A percentile compares a stretch with the other conserved stretches of the same genome.
phyloP scores from a whole-genome alignment of 23 red algal genomes.

The Gracilaria gracilis region DNA sequence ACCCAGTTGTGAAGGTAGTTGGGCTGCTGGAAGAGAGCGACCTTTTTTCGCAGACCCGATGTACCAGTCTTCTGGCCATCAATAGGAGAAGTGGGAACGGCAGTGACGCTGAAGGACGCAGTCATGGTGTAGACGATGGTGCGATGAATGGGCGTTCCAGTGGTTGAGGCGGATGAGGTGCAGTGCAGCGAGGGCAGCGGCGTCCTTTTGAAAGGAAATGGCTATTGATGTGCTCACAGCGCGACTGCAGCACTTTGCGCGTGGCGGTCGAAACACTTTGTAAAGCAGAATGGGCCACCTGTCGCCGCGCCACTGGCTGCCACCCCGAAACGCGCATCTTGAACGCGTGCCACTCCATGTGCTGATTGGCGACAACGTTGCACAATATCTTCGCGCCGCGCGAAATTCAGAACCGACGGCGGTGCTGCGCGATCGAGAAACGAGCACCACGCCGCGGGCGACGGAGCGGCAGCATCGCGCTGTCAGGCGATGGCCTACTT shows the following conservation, averaged over 20 bases:
- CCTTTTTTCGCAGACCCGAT: conserved; percentile 91
- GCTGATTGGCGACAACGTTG: neutral
- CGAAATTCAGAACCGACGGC: too few species aligned
- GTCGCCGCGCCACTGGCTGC: neutral
- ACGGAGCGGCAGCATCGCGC: too few species aligned
- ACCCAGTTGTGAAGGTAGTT: conserved; percentile 95
- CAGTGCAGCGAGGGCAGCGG: neutral
- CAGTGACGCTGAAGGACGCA: conserved; percentile 31
- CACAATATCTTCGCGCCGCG: too few species aligned
- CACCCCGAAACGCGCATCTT: neutral
- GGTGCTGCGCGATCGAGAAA: too few species aligned
- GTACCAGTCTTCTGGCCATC: conserved; percentile 97
- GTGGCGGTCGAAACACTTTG: neutral
- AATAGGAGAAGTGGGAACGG: conserved; percentile 77
- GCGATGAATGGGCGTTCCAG: neutral
- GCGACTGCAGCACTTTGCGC: neutral
- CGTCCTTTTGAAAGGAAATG: neutral
- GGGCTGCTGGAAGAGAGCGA: conserved; percentile 68
- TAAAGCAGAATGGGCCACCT: conserved; percentile 41
- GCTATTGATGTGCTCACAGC: neutral
- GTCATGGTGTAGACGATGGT: neutral
- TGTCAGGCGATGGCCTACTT: too few species aligned
- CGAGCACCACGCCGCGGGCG: too few species aligned
- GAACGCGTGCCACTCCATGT: neutral
- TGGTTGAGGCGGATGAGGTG: neutral